Base-by-base conservation (phyloP, 768 basidiomycete genomes). In the Pleurotus ostreatus region DNA sequence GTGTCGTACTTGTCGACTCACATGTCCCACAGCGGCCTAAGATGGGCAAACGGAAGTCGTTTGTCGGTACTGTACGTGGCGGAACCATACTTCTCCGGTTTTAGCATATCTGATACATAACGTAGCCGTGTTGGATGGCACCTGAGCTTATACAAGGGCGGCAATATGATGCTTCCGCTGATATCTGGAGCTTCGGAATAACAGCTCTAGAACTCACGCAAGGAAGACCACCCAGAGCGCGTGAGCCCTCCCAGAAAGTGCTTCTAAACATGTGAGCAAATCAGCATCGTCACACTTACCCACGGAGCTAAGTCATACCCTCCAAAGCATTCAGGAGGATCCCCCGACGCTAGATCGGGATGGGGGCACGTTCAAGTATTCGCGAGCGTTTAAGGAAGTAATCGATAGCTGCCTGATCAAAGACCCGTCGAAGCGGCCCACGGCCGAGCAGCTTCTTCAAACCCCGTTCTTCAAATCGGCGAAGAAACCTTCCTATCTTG, bases 121-220 rank as follows among this genome's bases (percentile, higher is more conserved):
- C 15, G 25, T 56, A 86, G 84, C 95, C 95, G 1, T 92, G 90
- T 67, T 97, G 92, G 92, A 98, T 97, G 94, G 92, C 95, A 0
- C 95, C 95, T 1, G 95, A 98, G 63, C 80, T 97, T 20, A 90
- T 98, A 46, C 81, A 88, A 61, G 89, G 93, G 49, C 81, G 81
- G 61, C 82, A 83, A 55, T 96, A 95, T 67, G 93, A 95, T 66
- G 80, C 85, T 11, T 82, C 86, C 60, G 92, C 92, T 16, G 95
- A 98, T 66, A 94, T 98, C 57, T 98, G 94, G 94, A 94, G 91
- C 57, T 90, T 97, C 67, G 95, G 92, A 11, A 94, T 98, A 57
- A 96, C 94, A n/a, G 89, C 94, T 13, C 73, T 97, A 46, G 95
- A 97, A 68, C 77, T 98, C 30, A 80, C 91, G 0, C 86, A 92